Evolutionary conservation across 768 basidiomycete species (phyloP), one percentile per base, ranked within the genome.

Genomic region (Amyloporia xantha): DNA sequence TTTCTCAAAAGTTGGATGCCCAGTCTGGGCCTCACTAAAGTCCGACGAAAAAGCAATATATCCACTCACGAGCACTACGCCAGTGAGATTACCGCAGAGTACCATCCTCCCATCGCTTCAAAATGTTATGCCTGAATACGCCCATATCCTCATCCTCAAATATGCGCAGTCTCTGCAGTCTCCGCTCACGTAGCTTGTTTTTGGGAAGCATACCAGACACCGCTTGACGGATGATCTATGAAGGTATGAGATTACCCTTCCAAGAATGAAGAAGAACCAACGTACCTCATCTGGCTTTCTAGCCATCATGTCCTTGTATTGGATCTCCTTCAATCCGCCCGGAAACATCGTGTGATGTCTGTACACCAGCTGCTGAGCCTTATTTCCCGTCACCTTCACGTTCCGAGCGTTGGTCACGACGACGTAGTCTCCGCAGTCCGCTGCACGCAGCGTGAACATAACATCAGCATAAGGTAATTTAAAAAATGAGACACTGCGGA

Each of bases 191-290:
- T 52, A 96, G 81, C 54, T 87, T 94, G 74, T 99, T 99, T 70
- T 98, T 99, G 27, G 95, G 96, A 47, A 99, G 74, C 96, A 99
- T 99, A 59, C 95, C 91, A 10, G 95, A 88, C 3, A 99, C 96
- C 3, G 96, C 96, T 55, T 91, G 81, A 11, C 91, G 83, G 50
- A 99, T 91, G 57, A 98, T 90, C 96, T 99, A 62, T 13, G 19
- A 1, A 39, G 15, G n/a, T n/a, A n/a, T n/a, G n/a, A n/a, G n/a
- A n/a, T n/a, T n/a, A n/a, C n/a, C n/a, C n/a, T n/a, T n/a, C n/a
- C n/a, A n/a, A n/a, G n/a, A 13, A 15, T 12, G 26, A 46, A 24
- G 25, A 48, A 33, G n/a, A n/a, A n/a, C n/a, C n/a, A 15, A 69
- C 83, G 60, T 57, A 93, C 94, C 74, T 94, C 85, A 54, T 96